Percentiles rank a stretch among this genome's conserved stretches.
Evolutionary conservation across 1,284 basidiomycete genomes (phyloP).

Genomic region (Leccinum fuscescens): DNA sequence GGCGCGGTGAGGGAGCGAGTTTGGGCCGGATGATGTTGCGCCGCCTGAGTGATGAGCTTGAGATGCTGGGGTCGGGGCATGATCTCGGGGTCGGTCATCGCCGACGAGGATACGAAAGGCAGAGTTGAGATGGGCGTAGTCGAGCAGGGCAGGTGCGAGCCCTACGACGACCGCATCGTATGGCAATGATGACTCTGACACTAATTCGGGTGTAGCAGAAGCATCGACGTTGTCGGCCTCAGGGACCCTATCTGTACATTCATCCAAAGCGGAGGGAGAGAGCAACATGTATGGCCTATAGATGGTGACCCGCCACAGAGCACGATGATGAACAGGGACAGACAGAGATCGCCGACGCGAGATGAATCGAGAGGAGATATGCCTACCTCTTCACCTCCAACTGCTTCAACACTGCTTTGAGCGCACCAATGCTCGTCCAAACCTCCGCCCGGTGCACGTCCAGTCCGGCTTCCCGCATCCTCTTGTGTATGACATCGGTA

Average conservation of each 20-base stretch:
- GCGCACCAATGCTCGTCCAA: conserved; percentile 64
- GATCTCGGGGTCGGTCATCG: too few species aligned
- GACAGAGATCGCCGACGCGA: background rate
- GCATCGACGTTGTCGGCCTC: background rate
- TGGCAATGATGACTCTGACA: background rate
- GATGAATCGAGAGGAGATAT: background rate
- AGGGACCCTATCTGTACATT: too few species aligned
- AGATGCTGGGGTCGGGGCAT: too few species aligned
- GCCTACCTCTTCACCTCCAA: conserved; percentile 44
- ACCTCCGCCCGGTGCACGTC: conserved; percentile 38
- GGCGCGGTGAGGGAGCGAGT: background rate
- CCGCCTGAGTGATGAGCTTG: too few species aligned
- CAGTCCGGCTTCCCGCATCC: conserved; percentile 52
- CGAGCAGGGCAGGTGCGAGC: conserved; percentile 35
- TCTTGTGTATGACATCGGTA: conserved; percentile 40
- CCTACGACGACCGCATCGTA: conserved; percentile 71
- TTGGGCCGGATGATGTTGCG: background rate
- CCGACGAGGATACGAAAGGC: conserved; percentile 63
- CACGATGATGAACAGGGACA: background rate
- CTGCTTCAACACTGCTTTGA: conserved; percentile 45
- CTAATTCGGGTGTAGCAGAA: background rate
- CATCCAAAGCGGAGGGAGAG: too few species aligned
- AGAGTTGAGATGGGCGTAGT: conserved; percentile 57
- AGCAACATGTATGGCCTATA: too few species aligned
- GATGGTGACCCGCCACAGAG: too few species aligned